Base-by-base conservation (phyloP, 768 basidiomycete species). In the Pholiota conissans region DNA sequence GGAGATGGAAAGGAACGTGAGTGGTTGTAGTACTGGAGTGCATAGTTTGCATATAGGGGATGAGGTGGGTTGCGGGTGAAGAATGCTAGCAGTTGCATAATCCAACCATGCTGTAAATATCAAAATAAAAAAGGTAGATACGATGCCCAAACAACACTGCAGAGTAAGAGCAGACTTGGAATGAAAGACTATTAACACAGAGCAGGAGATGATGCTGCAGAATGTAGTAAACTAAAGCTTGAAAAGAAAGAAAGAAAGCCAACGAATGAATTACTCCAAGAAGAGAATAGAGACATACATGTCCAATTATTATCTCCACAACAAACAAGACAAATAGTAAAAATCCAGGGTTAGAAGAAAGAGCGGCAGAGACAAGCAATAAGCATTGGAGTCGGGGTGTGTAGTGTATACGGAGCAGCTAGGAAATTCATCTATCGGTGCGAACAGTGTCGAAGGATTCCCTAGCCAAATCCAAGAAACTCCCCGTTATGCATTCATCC, bases 401-500 rank as follows among this genome's bases (percentile, higher is more conserved):
- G n/a, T n/a, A n/a, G n/a, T n/a, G n/a, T n/a, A n/a, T n/a, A n/a
- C n/a, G n/a, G n/a, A n/a, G n/a, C n/a, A n/a, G n/a, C n/a, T n/a
- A 10, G n/a, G 39, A 2, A 28, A 3, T 9, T 54, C 53, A 54
- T 30, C 42, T 28, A 28, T 46, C 53, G 32, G 53, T 54, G 22
- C 53, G 53, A 30, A 34, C 64, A 28, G 77, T 78, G 53, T 84
- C 83, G 61, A 84, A 81, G 6, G 80, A 81, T 54, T 79, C 82
- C 30, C 82, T 65, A 18, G 77, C 77, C 49, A 84, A 69, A 63
- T 84, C 79, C 55, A 84, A 67, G 61, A 84, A 84, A 65, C 82
- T 84, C n/a, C 63, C 63, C 29, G 55, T 60, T 22, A 60, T 54
- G 58, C 50, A 56, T 49, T 54, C 52, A 47, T 48, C 52, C 35